Evolutionary conservation across 352 stramenopile species (phyloP), one percentile per base, ranked within the genome.

Genomic region (Pythium pyrilobum): DNA sequence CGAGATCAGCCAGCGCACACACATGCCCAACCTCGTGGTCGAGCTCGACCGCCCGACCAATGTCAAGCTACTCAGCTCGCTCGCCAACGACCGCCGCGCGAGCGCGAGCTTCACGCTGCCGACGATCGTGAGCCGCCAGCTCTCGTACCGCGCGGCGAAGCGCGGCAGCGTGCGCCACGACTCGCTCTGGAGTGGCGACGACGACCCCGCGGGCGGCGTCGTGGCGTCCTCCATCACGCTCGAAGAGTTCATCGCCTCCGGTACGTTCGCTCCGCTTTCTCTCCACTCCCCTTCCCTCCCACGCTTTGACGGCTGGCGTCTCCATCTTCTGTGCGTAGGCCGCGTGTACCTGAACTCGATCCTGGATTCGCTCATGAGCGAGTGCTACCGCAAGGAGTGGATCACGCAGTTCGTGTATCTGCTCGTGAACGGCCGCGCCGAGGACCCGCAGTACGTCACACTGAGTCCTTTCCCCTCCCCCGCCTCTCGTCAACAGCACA

Each of bases 301-400:
- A n/a, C n/a, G n/a, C n/a, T n/a, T n/a, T n/a, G n/a, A n/a, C n/a
- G n/a, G n/a, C n/a, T n/a, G n/a, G n/a, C n/a, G n/a, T n/a, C n/a
- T n/a, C n/a, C n/a, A n/a, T 27, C 37, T 25, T 29, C 7, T 18
- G 10, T 48, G 3, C 9, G 8, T 31, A 84, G 73, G 81, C 10
- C 74, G 78, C 10, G 78, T 92, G 37, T 89, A 81, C 50, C 75
- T 88, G 71, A 80, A 84, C 52, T 82, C 69, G 20, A 81, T 87
- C 50, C 46, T 92, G 20, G 77, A 92, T 24, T 73, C 68, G 28
- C 72, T 92, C 5, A 69, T 92, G 65, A 92, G 78, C 41, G 81
- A 92, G 51, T 86, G 78, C 45, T 92, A 92, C 27, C 71, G 77
- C 25, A 89, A 87, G 27, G 74, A 77, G 16, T 87, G 75, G 69